These are phyloP conservation scores for Wickerhamomyces rabaulensis DNA, from an alignment of 805 yeast genomes.

Conservation along the genomic window DNA sequence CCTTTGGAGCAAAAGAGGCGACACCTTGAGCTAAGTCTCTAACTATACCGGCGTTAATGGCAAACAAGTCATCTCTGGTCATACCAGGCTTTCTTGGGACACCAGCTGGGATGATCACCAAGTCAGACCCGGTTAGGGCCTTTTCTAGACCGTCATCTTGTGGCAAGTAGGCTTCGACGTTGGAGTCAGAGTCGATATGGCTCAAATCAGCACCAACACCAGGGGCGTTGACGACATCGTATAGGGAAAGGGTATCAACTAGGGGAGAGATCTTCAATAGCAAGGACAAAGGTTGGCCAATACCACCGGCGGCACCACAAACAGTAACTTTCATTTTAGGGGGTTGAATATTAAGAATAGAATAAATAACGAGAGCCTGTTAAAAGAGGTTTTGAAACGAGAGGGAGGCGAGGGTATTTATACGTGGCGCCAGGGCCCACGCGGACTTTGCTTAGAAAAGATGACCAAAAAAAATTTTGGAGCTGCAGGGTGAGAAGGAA, in stretches of 20 bases:
- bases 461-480: not conserved
- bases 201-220: conserved; percentile 81
- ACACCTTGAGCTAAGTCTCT: conserved; percentile 68
- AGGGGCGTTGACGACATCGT: conserved; percentile 71
- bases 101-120: conserved; percentile 87
- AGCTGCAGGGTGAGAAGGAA: not conserved
- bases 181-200: conserved; percentile 72
- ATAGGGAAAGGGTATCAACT: conserved; percentile 64
- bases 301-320: conserved; percentile 84
- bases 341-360: not conserved
- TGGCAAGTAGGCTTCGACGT: conserved; percentile 59
- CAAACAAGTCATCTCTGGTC: conserved; percentile 83
- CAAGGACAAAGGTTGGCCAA: conserved; percentile 66
- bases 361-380: not conserved
- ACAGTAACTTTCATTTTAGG: conserved; percentile 56
- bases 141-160: conserved; percentile 59
- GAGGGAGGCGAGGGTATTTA: not conserved
- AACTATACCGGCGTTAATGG: conserved; percentile 78
- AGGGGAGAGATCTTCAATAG: conserved; percentile 67
- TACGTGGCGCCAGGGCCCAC: not conserved
- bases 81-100: conserved; percentile 88
- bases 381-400: too few relatives aligned
- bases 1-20: conserved; percentile 63
- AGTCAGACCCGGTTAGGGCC: conserved; percentile 76
- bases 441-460: not conserved